phyloP scores from a whole-genome alignment of 257 asterid species.

The Solanum chilense region DNA sequence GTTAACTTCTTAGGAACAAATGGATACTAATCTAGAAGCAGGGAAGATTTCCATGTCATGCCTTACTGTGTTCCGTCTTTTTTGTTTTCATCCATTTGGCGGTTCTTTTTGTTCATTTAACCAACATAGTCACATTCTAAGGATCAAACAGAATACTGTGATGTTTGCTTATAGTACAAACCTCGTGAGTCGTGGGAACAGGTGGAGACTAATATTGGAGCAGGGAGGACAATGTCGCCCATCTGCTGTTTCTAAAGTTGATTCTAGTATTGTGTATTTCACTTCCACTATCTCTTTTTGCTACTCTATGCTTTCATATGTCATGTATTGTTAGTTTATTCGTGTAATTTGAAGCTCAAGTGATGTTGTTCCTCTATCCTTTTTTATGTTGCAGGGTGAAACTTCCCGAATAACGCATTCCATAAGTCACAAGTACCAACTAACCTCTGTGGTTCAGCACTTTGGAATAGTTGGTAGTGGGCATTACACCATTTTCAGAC shows the following conservation, averaged over 20 bases:
- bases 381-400: slow-evolving; percentile 16
- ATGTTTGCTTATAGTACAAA: not conserved
- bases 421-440: slow-evolving; percentile 33
- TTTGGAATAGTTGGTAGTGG: slow-evolving; percentile 68
- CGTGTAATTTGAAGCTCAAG: not conserved
- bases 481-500: slow-evolving; percentile 80
- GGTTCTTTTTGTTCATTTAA: not conserved
- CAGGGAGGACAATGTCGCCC: not conserved
- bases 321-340: not conserved
- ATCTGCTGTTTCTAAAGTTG: not conserved
- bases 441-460: slow-evolving; percentile 80
- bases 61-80: not conserved
- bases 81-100: not conserved
- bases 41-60: not conserved
- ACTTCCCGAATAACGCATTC: not conserved
- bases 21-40: not conserved
- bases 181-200: not conserved
- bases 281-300: not conserved
- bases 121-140: not conserved
- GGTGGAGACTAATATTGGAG: not conserved
- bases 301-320: not conserved
- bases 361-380: not conserved
- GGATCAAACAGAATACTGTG: not conserved
- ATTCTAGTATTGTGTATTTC: not conserved
- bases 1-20: not conserved